phyloP scores from a whole-genome alignment of 768 basidiomycete species.

The Cystobasidium ongulense region DNA sequence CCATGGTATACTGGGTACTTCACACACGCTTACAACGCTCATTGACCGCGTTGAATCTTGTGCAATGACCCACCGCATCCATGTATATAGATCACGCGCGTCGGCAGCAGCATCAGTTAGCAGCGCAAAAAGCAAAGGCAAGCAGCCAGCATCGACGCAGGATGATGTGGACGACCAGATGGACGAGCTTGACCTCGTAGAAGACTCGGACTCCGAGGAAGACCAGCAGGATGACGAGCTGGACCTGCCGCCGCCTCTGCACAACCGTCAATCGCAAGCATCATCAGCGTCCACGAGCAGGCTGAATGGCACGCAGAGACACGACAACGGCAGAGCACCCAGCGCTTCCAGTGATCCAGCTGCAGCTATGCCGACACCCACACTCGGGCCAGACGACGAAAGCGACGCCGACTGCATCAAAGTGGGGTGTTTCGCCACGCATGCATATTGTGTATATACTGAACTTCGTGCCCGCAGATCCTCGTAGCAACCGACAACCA shows the following conservation, averaged over 20 bases:
- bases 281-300: background rate
- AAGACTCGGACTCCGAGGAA: background rate
- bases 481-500: conserved; percentile 42
- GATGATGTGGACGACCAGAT: background rate
- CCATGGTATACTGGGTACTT: too few relatives aligned
- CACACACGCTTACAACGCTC: background rate
- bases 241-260: background rate
- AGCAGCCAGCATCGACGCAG: background rate
- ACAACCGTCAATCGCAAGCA: background rate
- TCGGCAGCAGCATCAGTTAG: conserved; percentile 4
- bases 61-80: too few relatives aligned
- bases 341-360: background rate
- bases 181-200: background rate
- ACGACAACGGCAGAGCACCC: background rate
- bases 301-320: background rate
- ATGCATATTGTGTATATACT: background rate
- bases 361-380: conserved; percentile 8
- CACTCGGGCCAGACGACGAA: conserved; percentile 13
- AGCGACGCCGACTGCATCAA: conserved; percentile 31
- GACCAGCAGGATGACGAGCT: conserved; percentile 1
- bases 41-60: too few relatives aligned
- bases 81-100: background rate
- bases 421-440: background rate
- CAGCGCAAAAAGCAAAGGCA: background rate
- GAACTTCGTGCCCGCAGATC: conserved; percentile 20